These are phyloP conservation scores for Solanum paucissectum DNA, from an alignment of 257 asterid species.

Conservation along the genomic window DNA sequence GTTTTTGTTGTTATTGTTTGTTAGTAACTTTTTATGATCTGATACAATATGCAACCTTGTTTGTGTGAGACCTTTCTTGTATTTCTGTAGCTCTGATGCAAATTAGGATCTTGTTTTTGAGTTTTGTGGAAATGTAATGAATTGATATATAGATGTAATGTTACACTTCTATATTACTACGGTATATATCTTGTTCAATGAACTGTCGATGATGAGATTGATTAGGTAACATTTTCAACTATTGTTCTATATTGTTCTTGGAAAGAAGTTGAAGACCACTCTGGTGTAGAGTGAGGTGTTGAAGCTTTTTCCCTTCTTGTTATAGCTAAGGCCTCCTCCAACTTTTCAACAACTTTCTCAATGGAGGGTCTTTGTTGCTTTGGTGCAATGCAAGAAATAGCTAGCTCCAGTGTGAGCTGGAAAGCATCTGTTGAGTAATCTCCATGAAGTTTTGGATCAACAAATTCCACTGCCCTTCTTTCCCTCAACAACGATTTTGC, in stretches of 20 bases:
- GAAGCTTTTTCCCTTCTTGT: slow-evolving; percentile 5
- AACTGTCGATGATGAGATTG: neutral
- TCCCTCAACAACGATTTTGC: slow-evolving; percentile 16
- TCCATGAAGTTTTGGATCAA: slow-evolving; percentile 21
- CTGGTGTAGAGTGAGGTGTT: slow-evolving; percentile 2
- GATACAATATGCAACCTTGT: neutral
- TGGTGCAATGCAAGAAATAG: slow-evolving; percentile 13
- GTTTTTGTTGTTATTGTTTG: neutral
- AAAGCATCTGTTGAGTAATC: slow-evolving; percentile 20
- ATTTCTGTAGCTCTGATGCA: neutral
- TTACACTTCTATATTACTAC: neutral
- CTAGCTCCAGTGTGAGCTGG: slow-evolving; percentile 7
- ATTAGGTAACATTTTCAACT: neutral
- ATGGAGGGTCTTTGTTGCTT: slow-evolving; percentile 10
- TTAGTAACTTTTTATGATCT: neutral
- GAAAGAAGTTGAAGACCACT: neutral
- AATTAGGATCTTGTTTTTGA: neutral
- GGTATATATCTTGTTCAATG: neutral
- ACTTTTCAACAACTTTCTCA: slow-evolving; percentile 2
- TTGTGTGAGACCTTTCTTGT: neutral
- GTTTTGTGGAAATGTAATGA: neutral
- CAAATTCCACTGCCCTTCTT: slow-evolving; percentile 10
- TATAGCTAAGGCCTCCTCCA: slow-evolving; percentile 16
- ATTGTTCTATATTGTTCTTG: neutral
- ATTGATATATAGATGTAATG: neutral